Evolutionary conservation across 2,329 filamentous ascomycete species (phyloP).

Genomic region (Fusarium sp.): DNA sequence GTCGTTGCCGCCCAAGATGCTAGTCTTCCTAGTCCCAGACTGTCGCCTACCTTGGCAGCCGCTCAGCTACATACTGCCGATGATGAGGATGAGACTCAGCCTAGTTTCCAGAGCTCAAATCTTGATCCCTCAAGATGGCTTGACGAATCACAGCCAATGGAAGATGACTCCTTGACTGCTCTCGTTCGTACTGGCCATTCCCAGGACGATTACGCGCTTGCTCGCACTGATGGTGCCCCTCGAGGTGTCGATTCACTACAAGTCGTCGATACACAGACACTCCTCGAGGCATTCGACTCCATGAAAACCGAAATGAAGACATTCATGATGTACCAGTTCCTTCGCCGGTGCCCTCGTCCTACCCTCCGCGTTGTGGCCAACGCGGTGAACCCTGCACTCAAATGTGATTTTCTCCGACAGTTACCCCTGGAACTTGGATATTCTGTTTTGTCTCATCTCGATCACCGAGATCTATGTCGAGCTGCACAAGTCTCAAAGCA

Average conservation of each 20-base stretch:
- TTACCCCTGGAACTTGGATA: constrained; percentile 88
- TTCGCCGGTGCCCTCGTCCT: constrained; percentile 86
- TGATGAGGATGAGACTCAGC: constrained; percentile 50
- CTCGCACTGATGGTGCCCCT: constrained; percentile 34
- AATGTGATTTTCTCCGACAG: constrained; percentile 89
- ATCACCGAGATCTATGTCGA: constrained; percentile 84
- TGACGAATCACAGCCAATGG: constrained; percentile 54
- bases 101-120: constrained; percentile 46
- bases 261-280: constrained; percentile 83
- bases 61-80: constrained; percentile 61
- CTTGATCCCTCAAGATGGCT: constrained; percentile 47
- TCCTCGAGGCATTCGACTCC: constrained; percentile 89
- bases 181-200: constrained; percentile 36
- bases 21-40: constrained; percentile 90
- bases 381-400: constrained; percentile 91
- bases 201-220: constrained; percentile 40
- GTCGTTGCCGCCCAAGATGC: constrained; percentile 83
- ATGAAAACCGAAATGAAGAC: constrained; percentile 93
- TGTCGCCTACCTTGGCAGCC: constrained; percentile 90
- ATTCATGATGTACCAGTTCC: constrained; percentile 95
- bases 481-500: constrained; percentile 93
- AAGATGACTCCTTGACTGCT: constrained; percentile 43
- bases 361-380: constrained; percentile 90
- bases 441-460: constrained; percentile 87
- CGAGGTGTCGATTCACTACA: constrained; percentile 30